These are phyloP conservation scores for Ramularia collo-cygni DNA, from an alignment of 2,329 filamentous ascomycete species.

Conservation along the genomic window DNA sequence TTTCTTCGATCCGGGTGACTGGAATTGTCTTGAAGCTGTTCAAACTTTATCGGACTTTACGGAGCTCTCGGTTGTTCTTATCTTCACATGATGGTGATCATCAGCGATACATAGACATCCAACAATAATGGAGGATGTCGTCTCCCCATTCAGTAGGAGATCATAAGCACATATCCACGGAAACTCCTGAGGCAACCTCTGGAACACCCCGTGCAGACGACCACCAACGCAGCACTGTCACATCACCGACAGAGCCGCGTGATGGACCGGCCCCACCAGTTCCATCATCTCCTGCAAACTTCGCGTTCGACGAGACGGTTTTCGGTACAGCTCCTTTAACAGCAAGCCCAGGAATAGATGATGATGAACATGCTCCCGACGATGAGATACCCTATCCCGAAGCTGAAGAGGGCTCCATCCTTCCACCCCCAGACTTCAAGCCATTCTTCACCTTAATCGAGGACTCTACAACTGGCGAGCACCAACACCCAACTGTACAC, in stretches of 20 bases:
- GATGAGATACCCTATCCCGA: conserved; percentile 17
- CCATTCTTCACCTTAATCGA: conserved; percentile 83
- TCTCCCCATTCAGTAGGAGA: too few species aligned
- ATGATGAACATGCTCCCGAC: conserved; percentile 8
- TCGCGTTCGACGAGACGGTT: conserved; percentile 11
- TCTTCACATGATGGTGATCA: too few species aligned
- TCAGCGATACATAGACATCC: too few species aligned
- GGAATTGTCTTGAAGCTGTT: too few species aligned
- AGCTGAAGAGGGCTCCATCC: conserved; percentile 12
- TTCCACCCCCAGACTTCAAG: conserved; percentile 50
- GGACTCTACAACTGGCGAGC: conserved; percentile 64
- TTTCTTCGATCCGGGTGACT: too few species aligned
- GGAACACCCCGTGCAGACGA: too few species aligned
- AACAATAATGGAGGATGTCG: too few species aligned
- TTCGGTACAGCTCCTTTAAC: conserved; percentile 2
- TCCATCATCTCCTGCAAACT: conserved; percentile 1
- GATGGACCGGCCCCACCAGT: too few species aligned
- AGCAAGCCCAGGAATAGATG: neutral
- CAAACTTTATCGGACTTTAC: too few species aligned
- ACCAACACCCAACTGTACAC: conserved; percentile 77
- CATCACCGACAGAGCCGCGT: neutral
- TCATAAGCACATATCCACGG: too few species aligned
- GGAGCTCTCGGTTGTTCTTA: too few species aligned
- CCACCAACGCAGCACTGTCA: neutral
- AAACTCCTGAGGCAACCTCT: neutral